Evolutionary conservation across 2,329 filamentous ascomycete species (phyloP).

Genomic region (Talaromyces verruculosus): DNA sequence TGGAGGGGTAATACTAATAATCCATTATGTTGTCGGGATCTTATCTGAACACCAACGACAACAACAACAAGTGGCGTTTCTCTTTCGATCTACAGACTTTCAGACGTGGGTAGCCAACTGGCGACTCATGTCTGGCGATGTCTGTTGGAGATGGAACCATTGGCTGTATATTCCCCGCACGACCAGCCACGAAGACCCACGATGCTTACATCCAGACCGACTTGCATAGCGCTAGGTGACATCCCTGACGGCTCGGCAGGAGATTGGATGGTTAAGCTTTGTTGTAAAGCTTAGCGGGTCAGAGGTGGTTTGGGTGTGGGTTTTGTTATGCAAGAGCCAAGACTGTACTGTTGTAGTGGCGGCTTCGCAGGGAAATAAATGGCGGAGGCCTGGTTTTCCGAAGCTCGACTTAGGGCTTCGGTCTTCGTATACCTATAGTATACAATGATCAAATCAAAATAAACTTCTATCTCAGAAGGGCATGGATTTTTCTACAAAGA

Average conservation of each 20-base stretch:
- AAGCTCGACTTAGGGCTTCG: not conserved
- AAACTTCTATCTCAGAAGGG: not conserved
- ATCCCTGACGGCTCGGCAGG: not conserved
- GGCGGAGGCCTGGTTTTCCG: not conserved
- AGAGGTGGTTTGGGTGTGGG: not conserved
- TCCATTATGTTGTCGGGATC: not conserved
- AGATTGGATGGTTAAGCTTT: slow-evolving; percentile 6
- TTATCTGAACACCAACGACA: not conserved
- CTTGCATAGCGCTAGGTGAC: not conserved
- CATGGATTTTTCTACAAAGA: not conserved
- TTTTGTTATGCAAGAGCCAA: not conserved
- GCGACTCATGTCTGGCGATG: slow-evolving; percentile 1
- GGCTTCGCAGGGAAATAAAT: not conserved
- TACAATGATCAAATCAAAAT: not conserved
- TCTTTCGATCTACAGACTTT: not conserved
- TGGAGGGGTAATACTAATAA: not conserved
- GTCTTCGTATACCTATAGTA: not conserved
- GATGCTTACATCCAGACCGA: not conserved
- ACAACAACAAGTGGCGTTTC: not conserved
- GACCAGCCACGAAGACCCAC: not conserved
- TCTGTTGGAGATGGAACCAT: not conserved
- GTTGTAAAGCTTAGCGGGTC: not conserved
- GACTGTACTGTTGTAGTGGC: not conserved
- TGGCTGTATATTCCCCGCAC: slow-evolving; percentile 1
- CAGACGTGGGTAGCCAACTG: not conserved